Base-by-base conservation (phyloP, 306 rosid species). In the Prunus mume region DNA sequence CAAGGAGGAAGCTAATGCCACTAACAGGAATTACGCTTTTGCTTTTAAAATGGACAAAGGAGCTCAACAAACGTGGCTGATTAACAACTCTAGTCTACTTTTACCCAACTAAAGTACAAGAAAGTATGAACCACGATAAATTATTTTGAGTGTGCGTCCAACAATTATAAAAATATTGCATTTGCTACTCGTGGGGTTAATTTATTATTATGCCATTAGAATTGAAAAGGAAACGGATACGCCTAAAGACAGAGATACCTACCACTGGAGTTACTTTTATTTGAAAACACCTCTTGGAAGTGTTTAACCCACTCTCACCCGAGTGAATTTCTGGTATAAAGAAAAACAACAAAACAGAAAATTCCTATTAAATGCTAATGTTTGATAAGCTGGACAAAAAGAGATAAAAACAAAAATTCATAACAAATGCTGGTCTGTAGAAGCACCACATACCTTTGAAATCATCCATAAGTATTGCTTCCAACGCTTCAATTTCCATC, bases 401-500 rank as follows among this genome's bases (percentile, higher is more conserved):
- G 19, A 56, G 25, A 64, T 15, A 4, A 18, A 63, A 62, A 62
- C n/a, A n/a, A n/a, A 28, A 28, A 1, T 14, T 34, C 3, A 11
- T 25, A 18, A 24, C 38, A 22, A 25, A 25, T 69, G 51, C 20
- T 70, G 61, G 65, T 17, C 69, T 70, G 41, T 6, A 68, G 18
- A 79, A 73, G 19, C 30, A 24, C 25, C 38, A 63, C 28, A 73
- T 66, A 95, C 99, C 99, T 86, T 91, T 96, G 86, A 96, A 92
- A 5, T 96, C 99, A 64, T 96, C 99, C 93, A 88, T 88, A 6
- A 96, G 99, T 80, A 96, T 96, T 60, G 99, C 99, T 83, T 92
- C 99, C 83, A 96, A 78, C 62, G 99, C 99, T 86, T 96, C 99
- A 58, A 96, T 87, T 79, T 96, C 98, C 99, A 96, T 96, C 41